Conservation (phyloP, 1,284 basidiomycete species). For the Leccinum subspadiceum region DNA sequence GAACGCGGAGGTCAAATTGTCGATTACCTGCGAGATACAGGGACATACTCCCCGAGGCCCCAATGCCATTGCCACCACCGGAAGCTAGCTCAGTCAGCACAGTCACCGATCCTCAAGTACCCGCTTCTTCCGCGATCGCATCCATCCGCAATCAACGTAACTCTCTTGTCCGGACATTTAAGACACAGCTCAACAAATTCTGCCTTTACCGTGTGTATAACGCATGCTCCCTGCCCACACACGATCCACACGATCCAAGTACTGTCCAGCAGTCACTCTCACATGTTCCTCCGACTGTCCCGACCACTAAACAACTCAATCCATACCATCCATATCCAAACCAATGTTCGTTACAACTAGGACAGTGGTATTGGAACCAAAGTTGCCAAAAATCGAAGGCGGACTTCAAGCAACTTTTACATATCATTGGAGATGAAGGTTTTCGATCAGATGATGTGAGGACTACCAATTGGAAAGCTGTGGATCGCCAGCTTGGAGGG, state of each 20-base stretch:
- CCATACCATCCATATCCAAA: not conserved
- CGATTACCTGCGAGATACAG: not conserved
- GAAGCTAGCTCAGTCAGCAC: not conserved
- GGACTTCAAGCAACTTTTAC: not conserved
- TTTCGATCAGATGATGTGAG: not conserved
- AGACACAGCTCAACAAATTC: not conserved
- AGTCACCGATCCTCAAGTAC: not conserved
- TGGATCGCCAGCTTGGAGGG: not conserved
- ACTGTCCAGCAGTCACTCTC: not conserved
- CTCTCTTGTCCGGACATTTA: not conserved
- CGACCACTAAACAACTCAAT: not conserved
- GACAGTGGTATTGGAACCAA: constrained; percentile 1
- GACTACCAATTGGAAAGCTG: not conserved
- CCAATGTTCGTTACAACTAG: not conserved
- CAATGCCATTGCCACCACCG: not conserved
- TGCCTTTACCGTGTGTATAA: not conserved
- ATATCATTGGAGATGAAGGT: not conserved
- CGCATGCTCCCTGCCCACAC: not conserved
- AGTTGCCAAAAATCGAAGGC: not conserved
- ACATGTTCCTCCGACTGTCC: not conserved
- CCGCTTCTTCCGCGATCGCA: not conserved
- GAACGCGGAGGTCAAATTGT: not conserved
- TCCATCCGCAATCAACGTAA: not conserved
- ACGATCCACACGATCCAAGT: not conserved
- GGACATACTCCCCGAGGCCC: not conserved